Percentiles rank a stretch among this genome's conserved stretches.
Conservation (phyloP, 1,284 basidiomycete species). For the Puccinia hordei region DNA sequence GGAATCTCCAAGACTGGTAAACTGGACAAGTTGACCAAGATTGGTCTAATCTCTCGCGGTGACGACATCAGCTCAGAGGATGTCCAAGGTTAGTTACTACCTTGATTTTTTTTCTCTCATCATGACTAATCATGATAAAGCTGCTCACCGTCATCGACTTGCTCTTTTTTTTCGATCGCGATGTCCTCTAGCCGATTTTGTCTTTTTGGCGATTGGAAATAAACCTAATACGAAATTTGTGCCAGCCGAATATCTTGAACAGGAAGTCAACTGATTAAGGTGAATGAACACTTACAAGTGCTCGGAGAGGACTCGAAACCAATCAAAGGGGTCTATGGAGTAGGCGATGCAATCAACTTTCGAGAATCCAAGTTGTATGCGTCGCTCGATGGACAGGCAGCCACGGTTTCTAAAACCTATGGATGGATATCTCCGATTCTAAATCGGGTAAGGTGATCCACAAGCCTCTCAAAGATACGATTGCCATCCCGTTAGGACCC, state of each 20-base stretch:
- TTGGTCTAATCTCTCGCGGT: neutral
- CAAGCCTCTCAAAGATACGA: slow-evolving; percentile 43
- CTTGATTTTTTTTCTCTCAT: neutral
- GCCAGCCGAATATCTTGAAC: slow-evolving; percentile 21
- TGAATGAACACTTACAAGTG: slow-evolving; percentile 37
- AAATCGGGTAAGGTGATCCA: slow-evolving; percentile 10
- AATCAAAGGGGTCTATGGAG: slow-evolving; percentile 21
- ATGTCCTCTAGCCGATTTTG: slow-evolving; percentile 38
- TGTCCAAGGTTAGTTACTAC: slow-evolving; percentile 32
- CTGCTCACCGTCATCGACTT: too few species aligned
- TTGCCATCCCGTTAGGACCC: slow-evolving; percentile 36
- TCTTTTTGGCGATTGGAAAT: slow-evolving; percentile 46
- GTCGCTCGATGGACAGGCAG: slow-evolving; percentile 45
- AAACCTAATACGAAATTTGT: slow-evolving; percentile 42
- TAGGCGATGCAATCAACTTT: slow-evolving; percentile 44
- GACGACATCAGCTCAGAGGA: neutral
- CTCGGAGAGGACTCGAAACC: neutral
- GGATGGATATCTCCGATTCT: slow-evolving; percentile 18
- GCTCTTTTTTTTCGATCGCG: too few species aligned
- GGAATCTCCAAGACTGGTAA: slow-evolving; percentile 38
- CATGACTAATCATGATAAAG: too few species aligned
- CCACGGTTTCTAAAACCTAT: slow-evolving; percentile 22
- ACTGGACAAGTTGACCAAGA: slow-evolving; percentile 27
- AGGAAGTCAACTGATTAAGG: neutral
- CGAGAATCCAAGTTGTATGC: slow-evolving; percentile 41